phyloP scores from a whole-genome alignment of 768 basidiomycete species.

The Xerocomus spinulosus region DNA sequence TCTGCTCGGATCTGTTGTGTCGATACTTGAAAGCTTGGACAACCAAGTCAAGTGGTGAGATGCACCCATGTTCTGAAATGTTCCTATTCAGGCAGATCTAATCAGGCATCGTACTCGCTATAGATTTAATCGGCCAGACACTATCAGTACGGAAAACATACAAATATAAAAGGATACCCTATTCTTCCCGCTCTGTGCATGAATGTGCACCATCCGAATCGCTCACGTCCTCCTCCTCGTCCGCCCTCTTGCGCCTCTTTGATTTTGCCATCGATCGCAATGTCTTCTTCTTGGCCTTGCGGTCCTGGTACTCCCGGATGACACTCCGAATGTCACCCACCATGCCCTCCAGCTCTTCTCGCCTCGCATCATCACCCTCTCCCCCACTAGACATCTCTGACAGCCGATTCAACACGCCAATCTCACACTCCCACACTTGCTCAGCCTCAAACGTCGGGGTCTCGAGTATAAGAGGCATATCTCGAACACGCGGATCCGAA shows the following conservation, averaged over 20 bases:
- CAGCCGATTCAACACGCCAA: slow-evolving; percentile 52
- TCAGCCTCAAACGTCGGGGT: slow-evolving; percentile 68
- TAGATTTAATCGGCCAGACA: not conserved
- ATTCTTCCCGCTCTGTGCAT: not conserved
- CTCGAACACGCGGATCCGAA: slow-evolving; percentile 59
- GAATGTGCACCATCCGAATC: slow-evolving; percentile 5
- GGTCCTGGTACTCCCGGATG: slow-evolving; percentile 11
- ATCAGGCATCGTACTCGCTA: too few relatives aligned
- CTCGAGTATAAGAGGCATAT: slow-evolving; percentile 78
- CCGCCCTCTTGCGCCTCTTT: slow-evolving; percentile 7
- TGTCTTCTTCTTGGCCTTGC: slow-evolving; percentile 1
- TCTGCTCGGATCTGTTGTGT: too few relatives aligned
- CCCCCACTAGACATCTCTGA: slow-evolving; percentile 14
- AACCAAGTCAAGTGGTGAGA: too few relatives aligned
- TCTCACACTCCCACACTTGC: slow-evolving; percentile 72
- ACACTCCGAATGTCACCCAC: slow-evolving; percentile 8
- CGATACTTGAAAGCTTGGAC: too few relatives aligned
- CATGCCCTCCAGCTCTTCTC: slow-evolving; percentile 9
- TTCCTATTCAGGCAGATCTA: too few relatives aligned
- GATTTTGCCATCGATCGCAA: not conserved
- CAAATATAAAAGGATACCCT: too few relatives aligned
- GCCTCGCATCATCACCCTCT: not conserved
- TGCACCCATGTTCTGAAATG: too few relatives aligned
- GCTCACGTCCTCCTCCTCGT: slow-evolving; percentile 6
- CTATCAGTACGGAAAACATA: not conserved